phyloP scores from a whole-genome alignment of 768 basidiomycete genomes.

The Agaricus sinodeliciosus region DNA sequence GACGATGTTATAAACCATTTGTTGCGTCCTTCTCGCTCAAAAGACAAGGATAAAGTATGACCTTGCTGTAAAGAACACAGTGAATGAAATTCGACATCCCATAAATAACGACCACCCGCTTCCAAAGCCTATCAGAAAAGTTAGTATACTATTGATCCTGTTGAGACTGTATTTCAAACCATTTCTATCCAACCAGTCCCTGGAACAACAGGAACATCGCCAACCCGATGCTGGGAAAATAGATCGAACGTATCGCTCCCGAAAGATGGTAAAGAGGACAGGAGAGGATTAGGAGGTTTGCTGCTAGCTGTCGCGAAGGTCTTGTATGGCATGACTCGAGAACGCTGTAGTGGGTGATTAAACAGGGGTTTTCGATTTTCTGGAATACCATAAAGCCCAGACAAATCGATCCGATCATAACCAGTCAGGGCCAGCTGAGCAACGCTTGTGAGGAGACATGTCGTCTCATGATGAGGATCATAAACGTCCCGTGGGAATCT shows the following conservation, averaged over 20 bases:
- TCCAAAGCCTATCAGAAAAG: neutral
- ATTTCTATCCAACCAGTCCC: constrained; percentile 1
- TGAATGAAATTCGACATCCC: neutral
- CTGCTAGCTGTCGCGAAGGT: neutral
- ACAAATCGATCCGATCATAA: constrained; percentile 25
- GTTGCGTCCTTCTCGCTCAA: neutral
- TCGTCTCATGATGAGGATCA: neutral
- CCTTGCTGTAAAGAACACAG: neutral
- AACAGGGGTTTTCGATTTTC: neutral
- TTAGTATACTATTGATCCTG: neutral
- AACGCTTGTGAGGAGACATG: constrained; percentile 6
- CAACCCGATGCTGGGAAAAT: constrained; percentile 4
- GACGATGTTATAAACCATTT: neutral
- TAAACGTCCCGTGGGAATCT: neutral
- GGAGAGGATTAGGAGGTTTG: neutral
- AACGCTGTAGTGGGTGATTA: neutral
- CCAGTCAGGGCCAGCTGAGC: constrained; percentile 24
- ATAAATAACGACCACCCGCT: neutral
- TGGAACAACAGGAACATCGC: neutral
- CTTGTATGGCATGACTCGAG: neutral
- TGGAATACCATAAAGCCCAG: constrained; percentile 5
- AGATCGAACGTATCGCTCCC: neutral
- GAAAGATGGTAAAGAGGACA: neutral
- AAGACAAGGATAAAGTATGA: neutral
- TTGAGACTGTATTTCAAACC: neutral